Percentiles rank a stretch among this genome's conserved stretches.
Conservation (phyloP, 768 basidiomycete species). For the Leccinum boreale region DNA sequence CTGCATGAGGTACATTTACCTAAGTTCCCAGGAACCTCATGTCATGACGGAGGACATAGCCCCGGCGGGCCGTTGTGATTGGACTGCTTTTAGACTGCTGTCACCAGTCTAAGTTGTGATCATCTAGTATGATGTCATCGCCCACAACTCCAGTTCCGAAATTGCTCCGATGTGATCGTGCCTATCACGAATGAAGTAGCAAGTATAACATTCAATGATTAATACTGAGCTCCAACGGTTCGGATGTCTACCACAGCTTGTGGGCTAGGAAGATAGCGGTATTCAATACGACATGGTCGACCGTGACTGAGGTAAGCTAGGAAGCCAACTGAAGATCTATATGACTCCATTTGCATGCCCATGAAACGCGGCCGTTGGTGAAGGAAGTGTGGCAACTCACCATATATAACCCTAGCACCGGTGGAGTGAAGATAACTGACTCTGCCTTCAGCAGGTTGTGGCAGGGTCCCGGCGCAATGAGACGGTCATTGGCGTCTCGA, state of each 20-base stretch:
- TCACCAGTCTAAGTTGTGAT: background rate
- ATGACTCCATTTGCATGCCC: background rate
- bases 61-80: background rate
- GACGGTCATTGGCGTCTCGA: background rate
- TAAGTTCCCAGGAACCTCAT: background rate
- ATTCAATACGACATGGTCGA: background rate
- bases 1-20: background rate
- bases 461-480: too few species aligned
- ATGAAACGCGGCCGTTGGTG: background rate
- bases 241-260: constrained; percentile 20
- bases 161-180: background rate
- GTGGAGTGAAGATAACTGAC: background rate
- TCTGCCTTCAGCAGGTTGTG: too few species aligned
- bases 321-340: too few species aligned
- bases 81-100: too few species aligned
- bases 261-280: background rate
- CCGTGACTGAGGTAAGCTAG: background rate
- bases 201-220: background rate
- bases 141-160: background rate
- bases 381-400: background rate
- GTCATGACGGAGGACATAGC: background rate
- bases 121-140: background rate
- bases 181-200: background rate
- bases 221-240: background rate
- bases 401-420: constrained; percentile 15